Base-by-base conservation (phyloP, 164 flowering plant genomes). In the Malania oleifera region DNA sequence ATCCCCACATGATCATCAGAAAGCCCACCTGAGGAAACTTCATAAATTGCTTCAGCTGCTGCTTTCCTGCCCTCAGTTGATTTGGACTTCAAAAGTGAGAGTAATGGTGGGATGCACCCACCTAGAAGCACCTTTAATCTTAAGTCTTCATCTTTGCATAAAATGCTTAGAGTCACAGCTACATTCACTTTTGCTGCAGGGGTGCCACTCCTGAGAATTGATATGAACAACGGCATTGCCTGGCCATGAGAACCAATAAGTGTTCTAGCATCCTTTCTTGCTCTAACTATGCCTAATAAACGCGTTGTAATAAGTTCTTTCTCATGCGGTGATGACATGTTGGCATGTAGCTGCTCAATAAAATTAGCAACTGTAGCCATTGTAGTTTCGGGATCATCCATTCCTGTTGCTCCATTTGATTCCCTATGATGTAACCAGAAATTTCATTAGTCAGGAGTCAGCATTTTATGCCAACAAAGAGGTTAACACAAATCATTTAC, bases 81-180 rank as follows among this genome's bases (percentile, higher is more conserved):
- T 53, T 73, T 83, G 18, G 86, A 85, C 68, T 80, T 90, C 66
- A 90, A 74, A 50, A 90, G 87, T 34, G 87, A 78, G 52, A 90
- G 89, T 56, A 90, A 69, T 5, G 89, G 93, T 11, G 93, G 97
- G 55, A 90, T 74, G 66, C 95, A 90, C 19, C 97, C 97, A 49
- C 97, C 97, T 7, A 90, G 75, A 61, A 90, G 90, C 53, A 90
- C 97, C 72, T 77, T 87, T 19, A 90, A 46, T 54, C 97, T 72
- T 56, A 90, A 74, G 22, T 86, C 89, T 46, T 90, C 89, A 60
- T 87, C 87, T 73, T 79, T 90, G 70, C 93, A 84, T 24, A 90
- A 70, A 40, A 67, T 75, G 63, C 74, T 74, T 20, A 90, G 73
- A 57, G 79, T 85, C 44, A 76, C 60, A 60, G 95, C 92, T 59